These are phyloP conservation scores for Chondrus crispus DNA, from an alignment of 23 red algal species.

Conservation along the genomic window DNA sequence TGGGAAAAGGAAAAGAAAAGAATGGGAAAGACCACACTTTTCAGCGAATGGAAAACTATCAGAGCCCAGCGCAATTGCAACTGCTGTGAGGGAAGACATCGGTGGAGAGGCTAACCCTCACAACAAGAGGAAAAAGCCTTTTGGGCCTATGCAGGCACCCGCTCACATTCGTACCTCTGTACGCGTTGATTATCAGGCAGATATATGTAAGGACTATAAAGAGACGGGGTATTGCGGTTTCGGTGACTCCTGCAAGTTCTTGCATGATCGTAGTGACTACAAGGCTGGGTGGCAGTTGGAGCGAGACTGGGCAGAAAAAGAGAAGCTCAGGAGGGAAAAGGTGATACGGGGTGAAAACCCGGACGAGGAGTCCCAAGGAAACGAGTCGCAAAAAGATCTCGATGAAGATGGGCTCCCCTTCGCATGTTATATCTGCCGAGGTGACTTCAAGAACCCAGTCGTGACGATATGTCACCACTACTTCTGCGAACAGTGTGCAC, in stretches of 20 bases:
- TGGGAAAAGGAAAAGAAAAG: background rate
- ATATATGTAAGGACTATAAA: constrained; percentile 91
- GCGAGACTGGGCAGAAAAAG: constrained; percentile 61
- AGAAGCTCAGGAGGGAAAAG: constrained; percentile 35
- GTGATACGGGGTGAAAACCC: constrained; percentile 12
- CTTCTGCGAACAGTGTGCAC: constrained; percentile 77
- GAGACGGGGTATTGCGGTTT: constrained; percentile 90
- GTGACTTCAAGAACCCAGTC: constrained; percentile 41
- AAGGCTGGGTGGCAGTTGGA: constrained; percentile 78
- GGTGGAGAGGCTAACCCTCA: background rate
- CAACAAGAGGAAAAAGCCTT: constrained; percentile 18
- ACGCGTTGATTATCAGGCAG: constrained; percentile 79
- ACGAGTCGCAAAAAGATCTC: background rate
- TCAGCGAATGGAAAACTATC: background rate
- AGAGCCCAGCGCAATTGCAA: background rate
- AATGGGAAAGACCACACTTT: constrained; percentile 36
- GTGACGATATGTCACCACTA: constrained; percentile 81
- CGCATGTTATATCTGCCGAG: constrained; percentile 78
- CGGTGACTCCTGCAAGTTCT: constrained; percentile 94
- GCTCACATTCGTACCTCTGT: constrained; percentile 67
- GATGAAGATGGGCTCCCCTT: constrained; percentile 73
- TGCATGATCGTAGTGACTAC: constrained; percentile 76
- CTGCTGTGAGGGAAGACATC: constrained; percentile 31
- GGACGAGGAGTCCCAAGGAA: background rate
- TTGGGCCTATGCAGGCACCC: constrained; percentile 65